Percentiles rank a stretch among this genome's conserved stretches.
phyloP scores from a whole-genome alignment of 176 grass and related monocot genomes.

The Bothriochloa decipiens region DNA sequence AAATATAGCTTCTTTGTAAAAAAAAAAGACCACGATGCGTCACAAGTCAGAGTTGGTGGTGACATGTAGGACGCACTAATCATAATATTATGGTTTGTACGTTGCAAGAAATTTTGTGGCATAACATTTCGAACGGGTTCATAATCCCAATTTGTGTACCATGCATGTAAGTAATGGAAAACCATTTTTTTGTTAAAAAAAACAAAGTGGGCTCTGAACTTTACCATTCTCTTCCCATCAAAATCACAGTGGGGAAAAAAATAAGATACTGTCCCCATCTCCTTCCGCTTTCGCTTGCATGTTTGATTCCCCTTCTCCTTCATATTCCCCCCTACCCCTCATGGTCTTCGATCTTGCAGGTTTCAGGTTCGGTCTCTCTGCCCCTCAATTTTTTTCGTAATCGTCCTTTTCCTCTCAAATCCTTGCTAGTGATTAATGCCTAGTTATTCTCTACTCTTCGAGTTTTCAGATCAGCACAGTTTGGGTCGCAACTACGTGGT shows the following conservation, averaged over 20 bases:
- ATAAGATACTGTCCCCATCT: background rate
- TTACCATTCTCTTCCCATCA: background rate
- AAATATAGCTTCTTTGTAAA: no score
- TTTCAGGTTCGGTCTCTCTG: background rate
- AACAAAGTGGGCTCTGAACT: no score
- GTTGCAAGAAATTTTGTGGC: no score
- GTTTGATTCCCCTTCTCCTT: slow-evolving; percentile 1
- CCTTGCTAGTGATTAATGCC: background rate
- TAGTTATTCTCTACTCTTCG: background rate
- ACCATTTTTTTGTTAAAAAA: no score
- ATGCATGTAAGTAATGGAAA: no score
- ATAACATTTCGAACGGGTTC: no score
- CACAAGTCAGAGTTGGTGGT: no score
- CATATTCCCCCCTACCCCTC: background rate
- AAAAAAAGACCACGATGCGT: no score
- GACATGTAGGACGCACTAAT: no score
- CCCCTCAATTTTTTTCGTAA: background rate
- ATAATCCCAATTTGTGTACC: no score
- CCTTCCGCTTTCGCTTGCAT: background rate
- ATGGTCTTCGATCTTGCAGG: background rate
- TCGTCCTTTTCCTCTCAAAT: background rate
- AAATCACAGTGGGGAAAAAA: slow-evolving; percentile 2
- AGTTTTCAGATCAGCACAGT: background rate
- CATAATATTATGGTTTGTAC: no score
- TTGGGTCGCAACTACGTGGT: background rate